Evolutionary conservation across 2,329 filamentous ascomycete genomes (phyloP), one percentile per base, ranked within the genome.

Genomic region (Botrytis tulipae): DNA sequence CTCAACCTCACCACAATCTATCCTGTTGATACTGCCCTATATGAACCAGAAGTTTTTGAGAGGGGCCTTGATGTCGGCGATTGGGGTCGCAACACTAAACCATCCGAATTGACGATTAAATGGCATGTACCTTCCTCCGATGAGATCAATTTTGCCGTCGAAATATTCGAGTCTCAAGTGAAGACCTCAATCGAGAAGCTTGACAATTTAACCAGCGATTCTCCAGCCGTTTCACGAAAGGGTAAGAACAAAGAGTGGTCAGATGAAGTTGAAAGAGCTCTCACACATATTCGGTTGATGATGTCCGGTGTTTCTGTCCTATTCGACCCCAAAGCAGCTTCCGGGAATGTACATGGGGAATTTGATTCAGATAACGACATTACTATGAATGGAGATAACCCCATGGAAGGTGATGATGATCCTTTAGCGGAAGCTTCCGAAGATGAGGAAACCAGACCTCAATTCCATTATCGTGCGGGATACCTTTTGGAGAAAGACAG

Each of bases 171-270:
- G 77, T 92, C 91, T 1, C 95, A 98, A 82, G 91, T 92, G 9
- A 89, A 89, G 73, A 90, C 89, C 59, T 95, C 95, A 2, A 88
- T 95, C 74, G 85, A 90, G 73, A 90, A 93, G 75, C 84, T 99
- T 20, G 88, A 89, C 75, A 88, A 91, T 12, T 87, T 99, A n/a
- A 97, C 94, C 80, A 91, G 93, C 75, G 91, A 93, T 63, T 88
- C 92, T 51, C 92, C 94, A 1, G 91, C 90, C 3, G 91, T 98
- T 71, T 97, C 94, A 82, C 89, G 95, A 73, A 95, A 95, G 77
- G 96, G 96, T 54, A 97, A 95, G 81, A 97, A 97, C 78, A 99
- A 98, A 83, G 95, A 98, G 79, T 99, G 96, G 96, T 98, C 95
- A 0, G 96, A 99, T 81, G 97, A 99, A 81, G 92, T 98, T 42